Base-by-base conservation (phyloP, 208 protist species). In the Acanthamoeba royreba region DNA sequence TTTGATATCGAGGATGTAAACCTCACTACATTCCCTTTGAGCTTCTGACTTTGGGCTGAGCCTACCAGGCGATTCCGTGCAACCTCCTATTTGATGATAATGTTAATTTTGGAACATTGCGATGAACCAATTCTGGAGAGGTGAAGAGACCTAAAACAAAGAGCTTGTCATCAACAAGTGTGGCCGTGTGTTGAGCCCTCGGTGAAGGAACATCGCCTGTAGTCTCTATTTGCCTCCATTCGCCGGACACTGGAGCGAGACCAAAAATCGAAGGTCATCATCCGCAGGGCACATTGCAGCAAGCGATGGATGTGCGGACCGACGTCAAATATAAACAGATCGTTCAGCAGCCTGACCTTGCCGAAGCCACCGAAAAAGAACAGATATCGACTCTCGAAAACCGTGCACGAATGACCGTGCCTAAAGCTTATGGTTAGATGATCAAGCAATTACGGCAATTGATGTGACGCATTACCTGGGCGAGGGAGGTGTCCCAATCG, bases 351-450 rank as follows among this genome's bases (percentile, higher is more conserved):
- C 1, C 85, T 53, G 11, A 53, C 31, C 85, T 69, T 63, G n/a
- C 53, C 49, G 9, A 91, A 35, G 9, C 85, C 85, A n/a, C 53
- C 85, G 13, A 91, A 74, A 45, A 91, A n/a, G 85, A 91, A 91
- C 5, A 91, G 53, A 15, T 72, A 69, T 28, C 49, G n/a, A 61
- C 46, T 91, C 38, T 91, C 85, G 22, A 91, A 3, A 2, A 91
- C 85, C 58, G 85, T 91, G 85, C 85, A 91, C 33, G 85, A 74
- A 35, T 91, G 85, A n/a, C 85, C 85, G 38, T 91, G 85, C 19
- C 85, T 61, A n/a, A 22, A 15, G 53, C 25, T n/a, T 5, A 2
- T 3, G 2, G 22, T 33, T 13, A 61, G 25, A 28, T 63, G 25
- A 28, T 17, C 49, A 19, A 55, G 19, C 49, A 55, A 19, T 55